Conservation (phyloP, 306 rosid genomes). For the Psophocarpus tetragonolobus region DNA sequence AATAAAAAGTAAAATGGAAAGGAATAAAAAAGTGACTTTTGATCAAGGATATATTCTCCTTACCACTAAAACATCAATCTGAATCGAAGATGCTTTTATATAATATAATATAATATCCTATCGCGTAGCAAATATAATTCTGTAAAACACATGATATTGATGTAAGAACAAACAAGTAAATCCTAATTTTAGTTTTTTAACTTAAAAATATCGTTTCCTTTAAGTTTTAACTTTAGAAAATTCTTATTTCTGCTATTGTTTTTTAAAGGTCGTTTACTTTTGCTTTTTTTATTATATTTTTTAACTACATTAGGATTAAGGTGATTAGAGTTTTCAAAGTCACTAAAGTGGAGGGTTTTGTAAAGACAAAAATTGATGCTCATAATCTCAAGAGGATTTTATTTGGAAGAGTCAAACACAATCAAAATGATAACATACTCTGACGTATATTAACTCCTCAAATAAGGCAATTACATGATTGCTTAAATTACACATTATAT, state of each 20-base stretch:
- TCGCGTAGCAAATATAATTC: background rate
- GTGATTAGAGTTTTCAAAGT: background rate
- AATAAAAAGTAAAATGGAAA: background rate
- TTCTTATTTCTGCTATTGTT: background rate
- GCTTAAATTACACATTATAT: background rate
- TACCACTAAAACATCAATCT: background rate
- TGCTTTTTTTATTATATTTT: background rate
- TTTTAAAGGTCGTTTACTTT: background rate
- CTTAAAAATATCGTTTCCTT: background rate
- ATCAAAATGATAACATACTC: background rate
- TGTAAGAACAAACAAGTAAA: background rate
- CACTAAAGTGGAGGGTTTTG: background rate
- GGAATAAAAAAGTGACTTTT: background rate
- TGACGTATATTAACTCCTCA: background rate
- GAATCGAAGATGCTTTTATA: background rate
- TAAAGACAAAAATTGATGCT: background rate
- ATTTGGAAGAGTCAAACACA: background rate
- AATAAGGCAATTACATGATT: conserved; percentile 16
- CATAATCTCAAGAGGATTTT: background rate
- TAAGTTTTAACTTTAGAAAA: background rate
- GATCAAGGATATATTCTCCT: background rate
- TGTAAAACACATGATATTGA: background rate
- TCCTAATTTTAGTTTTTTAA: background rate
- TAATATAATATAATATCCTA: background rate
- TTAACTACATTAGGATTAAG: background rate